A percentile compares a stretch with the other conserved stretches of the same genome.
phyloP scores from a whole-genome alignment of 345 rosid species.

The Arabis hirsuta region DNA sequence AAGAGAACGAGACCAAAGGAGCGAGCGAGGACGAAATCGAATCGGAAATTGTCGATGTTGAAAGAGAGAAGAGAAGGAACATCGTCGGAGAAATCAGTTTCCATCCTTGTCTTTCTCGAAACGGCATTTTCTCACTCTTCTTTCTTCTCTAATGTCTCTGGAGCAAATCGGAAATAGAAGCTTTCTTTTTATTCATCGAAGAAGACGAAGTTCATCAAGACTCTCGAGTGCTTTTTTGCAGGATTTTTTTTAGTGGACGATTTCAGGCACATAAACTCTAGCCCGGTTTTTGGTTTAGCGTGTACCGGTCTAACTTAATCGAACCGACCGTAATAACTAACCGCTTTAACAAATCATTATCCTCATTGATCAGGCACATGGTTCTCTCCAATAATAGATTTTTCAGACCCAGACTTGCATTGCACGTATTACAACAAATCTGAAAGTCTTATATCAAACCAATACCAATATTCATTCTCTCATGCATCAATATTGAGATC shows the following conservation, averaged over 20 bases:
- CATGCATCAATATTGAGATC: constrained; percentile 17
- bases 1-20: too few species aligned
- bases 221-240: too few species aligned
- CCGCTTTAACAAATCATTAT: too few species aligned
- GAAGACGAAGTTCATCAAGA: constrained; percentile 20
- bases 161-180: constrained; percentile 7
- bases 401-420: too few species aligned
- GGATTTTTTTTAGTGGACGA: too few species aligned
- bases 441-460: too few species aligned
- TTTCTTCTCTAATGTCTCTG: too few species aligned
- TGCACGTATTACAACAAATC: too few species aligned
- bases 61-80: constrained; percentile 59
- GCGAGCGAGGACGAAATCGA: constrained; percentile 69
- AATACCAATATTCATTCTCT: not conserved
- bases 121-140: constrained; percentile 65
- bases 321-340: too few species aligned
- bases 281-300: not conserved
- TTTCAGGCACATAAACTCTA: not conserved
- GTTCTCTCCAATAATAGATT: too few species aligned
- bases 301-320: not conserved
- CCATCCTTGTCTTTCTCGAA: constrained; percentile 63
- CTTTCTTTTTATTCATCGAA: constrained; percentile 3
- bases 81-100: constrained; percentile 68
- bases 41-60: constrained; percentile 54
- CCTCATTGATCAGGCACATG: too few species aligned